These are phyloP conservation scores for Xylaria flabelliformis DNA, from an alignment of 495 filamentous ascomycete genomes.

Conservation along the genomic window DNA sequence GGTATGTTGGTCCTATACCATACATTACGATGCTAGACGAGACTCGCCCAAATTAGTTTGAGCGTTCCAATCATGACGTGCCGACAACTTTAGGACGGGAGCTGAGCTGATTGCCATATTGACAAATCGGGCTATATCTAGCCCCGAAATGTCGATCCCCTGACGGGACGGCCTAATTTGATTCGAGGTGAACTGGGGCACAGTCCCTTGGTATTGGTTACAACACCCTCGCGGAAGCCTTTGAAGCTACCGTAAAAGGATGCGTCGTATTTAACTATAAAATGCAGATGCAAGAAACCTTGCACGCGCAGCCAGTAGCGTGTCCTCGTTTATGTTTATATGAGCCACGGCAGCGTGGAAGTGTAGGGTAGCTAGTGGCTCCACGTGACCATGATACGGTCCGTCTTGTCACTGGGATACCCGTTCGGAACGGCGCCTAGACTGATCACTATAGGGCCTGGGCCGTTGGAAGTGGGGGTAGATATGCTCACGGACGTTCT, in stretches of 20 bases:
- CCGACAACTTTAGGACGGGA: conserved; percentile 6
- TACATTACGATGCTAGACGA: conserved; percentile 5
- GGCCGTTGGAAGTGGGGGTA: neutral
- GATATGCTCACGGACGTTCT: conserved; percentile 8
- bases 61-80: neutral
- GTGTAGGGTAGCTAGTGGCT: conserved; percentile 8
- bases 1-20: neutral
- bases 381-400: conserved; percentile 7
- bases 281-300: conserved; percentile 15
- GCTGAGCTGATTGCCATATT: conserved; percentile 7
- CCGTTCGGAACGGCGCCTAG: conserved; percentile 13
- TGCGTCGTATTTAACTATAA: conserved; percentile 12
- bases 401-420: conserved; percentile 7
- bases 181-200: conserved; percentile 1
- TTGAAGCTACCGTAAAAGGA: conserved; percentile 8
- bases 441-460: conserved; percentile 5
- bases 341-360: conserved; percentile 9
- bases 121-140: conserved; percentile 17
- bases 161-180: neutral
- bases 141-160: conserved; percentile 18
- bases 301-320: conserved; percentile 13
- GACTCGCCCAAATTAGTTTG: neutral
- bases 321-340: conserved; percentile 3
- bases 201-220: conserved; percentile 7
- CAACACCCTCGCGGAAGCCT: neutral